Conservation (phyloP, 306 rosid species). For the Pachyrhizus erosus region DNA sequence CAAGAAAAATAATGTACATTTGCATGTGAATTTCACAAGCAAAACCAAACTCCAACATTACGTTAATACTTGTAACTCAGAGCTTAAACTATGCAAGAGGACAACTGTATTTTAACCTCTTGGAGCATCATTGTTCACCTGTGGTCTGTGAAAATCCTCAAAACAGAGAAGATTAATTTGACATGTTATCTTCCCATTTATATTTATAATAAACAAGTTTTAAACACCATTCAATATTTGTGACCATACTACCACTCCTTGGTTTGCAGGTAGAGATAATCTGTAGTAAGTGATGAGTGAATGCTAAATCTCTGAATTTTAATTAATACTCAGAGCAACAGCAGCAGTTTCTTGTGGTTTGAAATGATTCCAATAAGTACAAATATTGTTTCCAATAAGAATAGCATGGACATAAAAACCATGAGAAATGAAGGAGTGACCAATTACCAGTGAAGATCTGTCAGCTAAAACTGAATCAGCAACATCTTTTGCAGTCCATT, state of each 20-base stretch:
- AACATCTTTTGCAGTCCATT: conserved; percentile 90
- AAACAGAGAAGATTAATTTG: background rate
- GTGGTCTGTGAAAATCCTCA: conserved; percentile 3
- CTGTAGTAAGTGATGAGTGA: conserved; percentile 7
- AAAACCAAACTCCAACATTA: background rate
- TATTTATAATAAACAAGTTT: background rate
- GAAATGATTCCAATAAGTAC: background rate
- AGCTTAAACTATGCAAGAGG: background rate
- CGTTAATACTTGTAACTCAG: background rate
- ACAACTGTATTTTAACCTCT: conserved; percentile 9
- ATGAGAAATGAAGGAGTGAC: background rate
- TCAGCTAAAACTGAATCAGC: conserved; percentile 97
- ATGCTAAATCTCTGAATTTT: conserved; percentile 22
- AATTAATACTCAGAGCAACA: conserved; percentile 9
- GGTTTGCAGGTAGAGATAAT: background rate
- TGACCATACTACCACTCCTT: conserved; percentile 6
- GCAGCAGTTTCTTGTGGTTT: background rate
- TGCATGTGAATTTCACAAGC: background rate
- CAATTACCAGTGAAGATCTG: conserved; percentile 86
- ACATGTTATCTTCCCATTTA: background rate
- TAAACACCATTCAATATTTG: background rate
- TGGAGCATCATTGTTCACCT: background rate
- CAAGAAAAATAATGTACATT: background rate
- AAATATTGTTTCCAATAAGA: conserved; percentile 16
- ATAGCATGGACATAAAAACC: conserved; percentile 18